Base-by-base conservation (phyloP, 176 grass and related monocot species). In the Zea mays region DNA sequence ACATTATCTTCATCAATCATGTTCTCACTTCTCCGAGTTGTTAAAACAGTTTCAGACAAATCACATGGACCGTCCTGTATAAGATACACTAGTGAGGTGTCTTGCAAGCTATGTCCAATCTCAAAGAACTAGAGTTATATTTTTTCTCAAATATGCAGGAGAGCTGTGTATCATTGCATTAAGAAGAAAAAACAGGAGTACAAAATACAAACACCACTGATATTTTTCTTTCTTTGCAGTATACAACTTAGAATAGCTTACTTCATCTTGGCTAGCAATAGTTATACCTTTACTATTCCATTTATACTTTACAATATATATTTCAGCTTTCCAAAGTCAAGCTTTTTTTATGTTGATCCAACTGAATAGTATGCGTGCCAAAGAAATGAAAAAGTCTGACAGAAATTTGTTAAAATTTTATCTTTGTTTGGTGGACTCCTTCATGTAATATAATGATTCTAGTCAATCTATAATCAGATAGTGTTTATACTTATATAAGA, bases 11-110 rank as follows among this genome's bases (percentile, higher is more conserved):
- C 62, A 57, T 72, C 85, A 21, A 37, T 59, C 38, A 35, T 13
- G 49, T 48, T 60, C 10, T 51, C 80, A 49, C 10, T 64, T 17
- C 19, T 41, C 49, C 61, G 67, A 59, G 59, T 67, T 67, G 76
- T 65, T 10, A 69, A 41, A 80, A 55, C 62, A 74, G 51, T 78
- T 50, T 87, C 73, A 42, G 39, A 38, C 17, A 80, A 75, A 51
- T 49, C 71, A 73, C 60, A 73, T 78, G 59, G 8, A 80, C 33
- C 27, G 10, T 79, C 81, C 86, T 88, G 81, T 80, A 48, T 69
- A 71, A 87, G 45, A 38, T 70, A 69, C 39, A 64, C 4, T 62
- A 48, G 64, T 84, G 19, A 82, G 33, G 71, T 77, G 17, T 59
- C 48, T 15, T 77, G 77, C 46, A 17, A 55, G 47, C 3, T 66